phyloP scores from a whole-genome alignment of 768 basidiomycete species.

The Kockovaella imperatae region DNA sequence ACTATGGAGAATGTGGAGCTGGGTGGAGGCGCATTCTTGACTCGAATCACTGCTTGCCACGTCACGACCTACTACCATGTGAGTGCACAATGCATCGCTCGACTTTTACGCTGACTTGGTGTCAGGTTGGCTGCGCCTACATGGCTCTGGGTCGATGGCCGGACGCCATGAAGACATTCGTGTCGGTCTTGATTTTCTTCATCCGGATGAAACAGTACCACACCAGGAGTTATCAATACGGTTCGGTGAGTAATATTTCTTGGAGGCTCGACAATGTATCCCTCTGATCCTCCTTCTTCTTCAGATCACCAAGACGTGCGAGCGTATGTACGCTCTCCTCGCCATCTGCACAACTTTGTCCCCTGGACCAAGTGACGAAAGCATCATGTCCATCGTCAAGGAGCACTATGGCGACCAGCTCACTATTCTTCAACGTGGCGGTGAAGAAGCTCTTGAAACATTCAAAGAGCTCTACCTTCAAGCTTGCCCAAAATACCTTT shows the following conservation, averaged over 20 bases:
- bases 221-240: constrained; percentile 91
- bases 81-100: neutral
- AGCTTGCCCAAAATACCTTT: constrained; percentile 94
- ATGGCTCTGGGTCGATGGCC: constrained; percentile 89
- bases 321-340: constrained; percentile 94
- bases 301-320: constrained; percentile 95
- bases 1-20: constrained; percentile 91
- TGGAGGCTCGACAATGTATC: no score
- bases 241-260: constrained; percentile 66
- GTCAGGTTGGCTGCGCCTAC: constrained; percentile 90
- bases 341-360: constrained; percentile 89
- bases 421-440: constrained; percentile 65
- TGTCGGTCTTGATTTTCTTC: constrained; percentile 87
- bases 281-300: neutral
- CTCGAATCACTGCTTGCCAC: constrained; percentile 92
- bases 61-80: constrained; percentile 50
- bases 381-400: constrained; percentile 83
- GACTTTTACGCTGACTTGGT: constrained; percentile 44
- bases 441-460: constrained; percentile 60
- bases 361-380: constrained; percentile 86
- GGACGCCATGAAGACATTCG: constrained; percentile 89
- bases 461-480: constrained; percentile 90
- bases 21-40: constrained; percentile 85
- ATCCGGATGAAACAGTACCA: constrained; percentile 95
- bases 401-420: constrained; percentile 92